Conservation (phyloP, 345 rosid genomes). For the Linum usitatissimum region DNA sequence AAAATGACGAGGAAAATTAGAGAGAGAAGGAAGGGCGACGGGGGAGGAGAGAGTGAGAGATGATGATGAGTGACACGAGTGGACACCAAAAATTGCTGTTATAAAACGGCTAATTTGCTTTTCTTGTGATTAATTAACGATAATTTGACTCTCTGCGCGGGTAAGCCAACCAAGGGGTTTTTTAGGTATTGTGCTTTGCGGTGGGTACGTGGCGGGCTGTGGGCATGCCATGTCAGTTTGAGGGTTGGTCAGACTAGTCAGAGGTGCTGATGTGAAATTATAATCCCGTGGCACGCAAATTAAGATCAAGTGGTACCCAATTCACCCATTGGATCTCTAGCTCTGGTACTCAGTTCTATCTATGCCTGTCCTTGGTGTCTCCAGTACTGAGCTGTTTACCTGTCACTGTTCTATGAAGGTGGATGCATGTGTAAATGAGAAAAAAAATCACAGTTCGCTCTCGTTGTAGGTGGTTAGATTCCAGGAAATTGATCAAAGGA, state of each 20-base stretch:
- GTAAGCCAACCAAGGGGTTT: not conserved
- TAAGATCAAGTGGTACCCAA: no score
- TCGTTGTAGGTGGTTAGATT: no score
- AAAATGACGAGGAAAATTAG: not conserved
- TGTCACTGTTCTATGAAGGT: no score
- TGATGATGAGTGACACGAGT: conserved; percentile 29
- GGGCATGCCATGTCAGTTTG: not conserved
- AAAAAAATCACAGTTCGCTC: no score
- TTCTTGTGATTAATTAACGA: not conserved
- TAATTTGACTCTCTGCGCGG: not conserved
- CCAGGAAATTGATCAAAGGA: no score
- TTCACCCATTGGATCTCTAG: no score
- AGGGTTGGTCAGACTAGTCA: not conserved
- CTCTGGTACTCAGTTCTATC: no score
- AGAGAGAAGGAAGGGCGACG: no score
- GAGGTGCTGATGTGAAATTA: no score
- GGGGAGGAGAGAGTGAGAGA: not conserved
- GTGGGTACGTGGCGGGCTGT: not conserved
- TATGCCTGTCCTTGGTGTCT: no score
- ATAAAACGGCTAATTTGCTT: conserved; percentile 8
- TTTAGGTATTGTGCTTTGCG: not conserved
- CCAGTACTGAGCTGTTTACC: no score
- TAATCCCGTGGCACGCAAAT: conserved; percentile 12
- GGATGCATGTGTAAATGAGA: no score
- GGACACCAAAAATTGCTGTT: conserved; percentile 24